Conservation (phyloP, 2,329 filamentous ascomycete species). For the Aspergillus udagawae region DNA sequence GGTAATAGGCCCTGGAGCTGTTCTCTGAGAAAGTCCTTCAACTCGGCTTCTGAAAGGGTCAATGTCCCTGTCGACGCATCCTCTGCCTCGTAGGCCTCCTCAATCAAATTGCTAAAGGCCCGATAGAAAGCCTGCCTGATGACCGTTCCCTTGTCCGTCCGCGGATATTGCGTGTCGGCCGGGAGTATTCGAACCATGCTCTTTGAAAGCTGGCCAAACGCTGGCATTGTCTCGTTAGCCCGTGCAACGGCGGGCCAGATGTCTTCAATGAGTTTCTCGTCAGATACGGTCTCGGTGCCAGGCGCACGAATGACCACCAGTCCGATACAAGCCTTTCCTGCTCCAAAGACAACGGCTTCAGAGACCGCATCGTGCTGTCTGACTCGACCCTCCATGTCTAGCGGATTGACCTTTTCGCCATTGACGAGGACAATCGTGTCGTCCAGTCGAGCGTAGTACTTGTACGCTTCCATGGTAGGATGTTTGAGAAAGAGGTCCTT, state of each 20-base stretch:
- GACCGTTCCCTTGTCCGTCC: constrained; percentile 55
- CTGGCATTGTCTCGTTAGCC: constrained; percentile 49
- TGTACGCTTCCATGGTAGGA: constrained; percentile 44
- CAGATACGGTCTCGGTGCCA: constrained; percentile 37
- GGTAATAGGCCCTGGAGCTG: constrained; percentile 25
- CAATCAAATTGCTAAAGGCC: constrained; percentile 45
- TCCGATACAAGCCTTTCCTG: constrained; percentile 50
- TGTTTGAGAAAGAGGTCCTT: constrained; percentile 48
- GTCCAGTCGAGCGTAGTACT: constrained; percentile 45
- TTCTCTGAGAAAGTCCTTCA: constrained; percentile 33
- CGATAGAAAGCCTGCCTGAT: constrained; percentile 50
- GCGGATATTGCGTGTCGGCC: constrained; percentile 43
- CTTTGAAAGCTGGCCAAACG: constrained; percentile 51
- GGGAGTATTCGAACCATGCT: constrained; percentile 52
- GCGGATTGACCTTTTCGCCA: constrained; percentile 49
- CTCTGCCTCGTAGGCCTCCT: constrained; percentile 38
- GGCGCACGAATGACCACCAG: constrained; percentile 52
- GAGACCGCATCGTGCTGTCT: constrained; percentile 50
- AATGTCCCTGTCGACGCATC: constrained; percentile 20
- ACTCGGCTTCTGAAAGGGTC: constrained; percentile 20
- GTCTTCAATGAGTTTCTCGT: constrained; percentile 45
- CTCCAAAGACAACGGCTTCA: constrained; percentile 57
- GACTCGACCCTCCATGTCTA: constrained; percentile 52
- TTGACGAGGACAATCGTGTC: constrained; percentile 48
- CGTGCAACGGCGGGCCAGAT: constrained; percentile 50